Conservation (phyloP, 352 stramenopile species). For the Pythium angustatum region DNA sequence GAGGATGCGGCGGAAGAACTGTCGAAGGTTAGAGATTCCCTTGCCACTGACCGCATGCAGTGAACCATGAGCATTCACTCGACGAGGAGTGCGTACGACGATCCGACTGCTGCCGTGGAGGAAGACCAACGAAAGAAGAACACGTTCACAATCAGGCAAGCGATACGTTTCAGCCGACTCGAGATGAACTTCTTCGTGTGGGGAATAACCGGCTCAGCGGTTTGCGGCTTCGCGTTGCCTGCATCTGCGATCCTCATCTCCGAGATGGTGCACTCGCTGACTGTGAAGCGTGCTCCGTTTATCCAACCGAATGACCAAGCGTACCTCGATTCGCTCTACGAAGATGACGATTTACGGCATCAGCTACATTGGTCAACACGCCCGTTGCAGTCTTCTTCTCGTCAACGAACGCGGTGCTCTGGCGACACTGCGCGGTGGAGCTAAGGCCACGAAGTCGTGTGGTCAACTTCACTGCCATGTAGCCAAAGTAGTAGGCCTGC, state of each 20-base stretch:
- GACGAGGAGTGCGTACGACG: too few relatives aligned
- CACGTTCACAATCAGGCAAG: constrained; percentile 1
- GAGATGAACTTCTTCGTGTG: constrained; percentile 26
- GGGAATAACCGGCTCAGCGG: neutral
- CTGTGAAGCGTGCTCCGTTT: neutral
- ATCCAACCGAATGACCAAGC: neutral
- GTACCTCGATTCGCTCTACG: constrained; percentile 34
- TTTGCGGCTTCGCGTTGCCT: neutral
- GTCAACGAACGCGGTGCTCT: constrained; percentile 59
- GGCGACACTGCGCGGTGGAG: constrained; percentile 45
- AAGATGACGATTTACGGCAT: constrained; percentile 29
- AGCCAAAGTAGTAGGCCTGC: constrained; percentile 56
- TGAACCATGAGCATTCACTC: too few relatives aligned
- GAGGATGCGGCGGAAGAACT: neutral
- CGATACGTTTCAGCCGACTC: constrained; percentile 16
- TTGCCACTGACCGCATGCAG: too few relatives aligned
- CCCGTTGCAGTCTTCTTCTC: constrained; percentile 35
- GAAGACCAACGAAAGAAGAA: too few relatives aligned
- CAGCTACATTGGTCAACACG: constrained; percentile 37
- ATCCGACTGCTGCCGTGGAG: too few relatives aligned
- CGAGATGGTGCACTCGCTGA: neutral
- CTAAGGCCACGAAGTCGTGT: constrained; percentile 46
- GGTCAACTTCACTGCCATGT: constrained; percentile 55
- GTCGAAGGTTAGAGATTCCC: too few relatives aligned
- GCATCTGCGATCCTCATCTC: neutral